phyloP scores from a whole-genome alignment of 306 rosid species.

The Cicer pinnatifidum region DNA sequence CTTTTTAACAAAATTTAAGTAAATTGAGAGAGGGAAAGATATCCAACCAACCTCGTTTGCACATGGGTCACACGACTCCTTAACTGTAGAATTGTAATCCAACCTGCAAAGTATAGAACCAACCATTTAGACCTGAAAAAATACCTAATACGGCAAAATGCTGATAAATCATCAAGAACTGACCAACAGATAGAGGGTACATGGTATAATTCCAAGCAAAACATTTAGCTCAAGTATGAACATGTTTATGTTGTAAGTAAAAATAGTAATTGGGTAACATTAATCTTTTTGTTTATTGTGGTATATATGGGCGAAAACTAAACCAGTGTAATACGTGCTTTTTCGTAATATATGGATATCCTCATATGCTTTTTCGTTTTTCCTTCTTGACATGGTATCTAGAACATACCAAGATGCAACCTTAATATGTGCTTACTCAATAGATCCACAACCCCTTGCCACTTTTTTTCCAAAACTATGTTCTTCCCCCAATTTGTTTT shows the following conservation, averaged over 20 bases:
- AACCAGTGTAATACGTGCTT: too few species aligned
- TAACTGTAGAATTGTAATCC: constrained; percentile 46
- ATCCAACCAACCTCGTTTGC: constrained; percentile 57
- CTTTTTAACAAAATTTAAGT: background rate
- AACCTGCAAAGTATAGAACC: constrained; percentile 58
- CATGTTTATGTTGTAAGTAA: constrained; percentile 25
- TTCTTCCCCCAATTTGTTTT: background rate
- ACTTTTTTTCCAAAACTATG: background rate
- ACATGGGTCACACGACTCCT: constrained; percentile 46
- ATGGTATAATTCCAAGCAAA: constrained; percentile 33
- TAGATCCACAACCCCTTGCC: background rate
- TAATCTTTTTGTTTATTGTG: too few species aligned
- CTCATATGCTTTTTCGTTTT: too few species aligned
- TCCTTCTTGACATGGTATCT: background rate
- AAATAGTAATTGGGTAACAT: background rate
- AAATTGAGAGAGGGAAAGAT: constrained; percentile 12
- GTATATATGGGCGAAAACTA: too few species aligned
- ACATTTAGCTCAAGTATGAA: background rate
- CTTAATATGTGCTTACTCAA: background rate
- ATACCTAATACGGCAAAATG: background rate
- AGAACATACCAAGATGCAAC: background rate
- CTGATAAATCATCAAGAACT: constrained; percentile 13
- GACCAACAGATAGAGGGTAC: constrained; percentile 22
- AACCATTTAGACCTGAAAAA: constrained; percentile 30
- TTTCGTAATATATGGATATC: too few species aligned